Conservation (phyloP, 257 asterid genomes). For the Paulownia fortunei region DNA sequence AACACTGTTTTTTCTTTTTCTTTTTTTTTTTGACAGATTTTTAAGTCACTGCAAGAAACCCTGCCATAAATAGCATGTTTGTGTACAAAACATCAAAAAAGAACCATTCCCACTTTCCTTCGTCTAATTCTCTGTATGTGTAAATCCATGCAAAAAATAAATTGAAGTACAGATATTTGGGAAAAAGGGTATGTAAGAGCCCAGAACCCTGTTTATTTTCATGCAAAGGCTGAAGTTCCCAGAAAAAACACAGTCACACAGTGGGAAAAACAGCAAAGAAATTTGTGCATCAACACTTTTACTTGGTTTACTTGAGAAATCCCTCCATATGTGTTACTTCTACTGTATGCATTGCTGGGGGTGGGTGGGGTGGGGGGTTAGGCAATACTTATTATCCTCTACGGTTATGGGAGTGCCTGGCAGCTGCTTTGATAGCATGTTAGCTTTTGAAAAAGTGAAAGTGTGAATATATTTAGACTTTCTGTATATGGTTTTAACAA, state of each 20-base stretch:
- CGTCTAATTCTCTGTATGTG: neutral
- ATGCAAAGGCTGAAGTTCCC: neutral
- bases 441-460: constrained; percentile 19
- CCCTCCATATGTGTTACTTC: neutral
- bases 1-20: constrained; percentile 1
- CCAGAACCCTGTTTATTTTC: too few relatives aligned
- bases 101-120: neutral
- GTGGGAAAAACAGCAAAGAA: neutral
- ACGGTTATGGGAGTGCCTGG: constrained; percentile 2
- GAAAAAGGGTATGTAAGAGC: too few relatives aligned
- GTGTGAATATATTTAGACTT: neutral
- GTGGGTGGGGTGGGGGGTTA: too few relatives aligned
- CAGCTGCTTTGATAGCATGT: neutral
- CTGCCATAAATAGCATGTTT: too few relatives aligned
- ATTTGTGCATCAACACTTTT: neutral
- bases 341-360: neutral
- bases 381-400: neutral
- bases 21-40: too few relatives aligned
- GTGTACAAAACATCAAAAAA: neutral
- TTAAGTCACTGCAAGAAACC: constrained; percentile 2
- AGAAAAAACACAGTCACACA: neutral
- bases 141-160: neutral
- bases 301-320: neutral
- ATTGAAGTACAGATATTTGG: neutral
- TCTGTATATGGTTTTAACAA: neutral